phyloP scores from a whole-genome alignment of 2,329 filamentous ascomycete genomes.

The Orbilia blumenaviensis region DNA sequence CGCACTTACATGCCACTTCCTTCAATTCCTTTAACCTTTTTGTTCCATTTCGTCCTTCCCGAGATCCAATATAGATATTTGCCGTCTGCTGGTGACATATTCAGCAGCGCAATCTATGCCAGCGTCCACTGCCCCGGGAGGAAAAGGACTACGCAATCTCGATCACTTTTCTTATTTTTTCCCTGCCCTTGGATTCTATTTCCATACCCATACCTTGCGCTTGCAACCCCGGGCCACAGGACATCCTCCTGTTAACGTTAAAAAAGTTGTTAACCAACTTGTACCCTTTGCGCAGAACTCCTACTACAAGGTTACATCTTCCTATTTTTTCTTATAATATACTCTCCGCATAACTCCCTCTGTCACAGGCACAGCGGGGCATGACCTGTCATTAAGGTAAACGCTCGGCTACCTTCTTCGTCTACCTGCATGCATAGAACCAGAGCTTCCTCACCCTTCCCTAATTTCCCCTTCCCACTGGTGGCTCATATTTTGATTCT shows the following conservation, averaged over 20 bases:
- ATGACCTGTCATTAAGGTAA: conserved; percentile 53
- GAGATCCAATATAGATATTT: conserved; percentile 36
- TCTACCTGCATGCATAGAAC: conserved; percentile 52
- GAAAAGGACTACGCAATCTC: conserved; percentile 51
- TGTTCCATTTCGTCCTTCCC: conserved; percentile 23
- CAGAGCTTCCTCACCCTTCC: conserved; percentile 38
- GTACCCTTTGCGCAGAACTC: conserved; percentile 52
- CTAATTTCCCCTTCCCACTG: conserved; percentile 43
- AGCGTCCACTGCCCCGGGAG: conserved; percentile 25
- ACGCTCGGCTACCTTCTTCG: conserved; percentile 53
- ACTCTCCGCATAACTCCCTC: conserved; percentile 18
- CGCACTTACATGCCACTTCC: conserved; percentile 15
- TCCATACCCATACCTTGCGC: conserved; percentile 27
- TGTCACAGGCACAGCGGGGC: conserved; percentile 47
- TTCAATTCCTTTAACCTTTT: conserved; percentile 23
- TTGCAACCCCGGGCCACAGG: conserved; percentile 1
- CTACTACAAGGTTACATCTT: conserved; percentile 51
- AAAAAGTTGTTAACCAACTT: conserved; percentile 29
- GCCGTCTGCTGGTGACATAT: conserved; percentile 1
- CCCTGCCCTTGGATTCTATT: conserved; percentile 32
- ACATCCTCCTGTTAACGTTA: conserved; percentile 10
- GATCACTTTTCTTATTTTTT: conserved; percentile 47
- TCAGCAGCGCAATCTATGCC: conserved; percentile 12
- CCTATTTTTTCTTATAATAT: conserved; percentile 19
- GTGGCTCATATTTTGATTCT: neutral